These are phyloP conservation scores for Priceomyces melissophilus DNA, from an alignment of 805 yeast genomes.

Conservation along the genomic window DNA sequence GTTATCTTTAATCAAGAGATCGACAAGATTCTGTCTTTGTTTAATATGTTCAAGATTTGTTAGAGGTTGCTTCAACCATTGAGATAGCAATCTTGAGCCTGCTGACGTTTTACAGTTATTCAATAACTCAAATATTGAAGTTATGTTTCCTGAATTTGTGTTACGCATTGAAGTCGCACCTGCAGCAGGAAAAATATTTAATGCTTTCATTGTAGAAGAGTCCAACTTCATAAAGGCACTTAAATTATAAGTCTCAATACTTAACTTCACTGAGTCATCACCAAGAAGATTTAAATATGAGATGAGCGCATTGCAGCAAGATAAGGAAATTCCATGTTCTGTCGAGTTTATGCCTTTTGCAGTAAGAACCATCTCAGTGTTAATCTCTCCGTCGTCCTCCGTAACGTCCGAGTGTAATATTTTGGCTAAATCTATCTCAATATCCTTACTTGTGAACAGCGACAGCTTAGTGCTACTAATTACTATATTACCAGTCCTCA, in stretches of 20 bases:
- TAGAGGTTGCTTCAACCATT: conserved; percentile 95
- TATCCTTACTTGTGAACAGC: conserved; percentile 61
- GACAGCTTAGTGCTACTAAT: conserved; percentile 56
- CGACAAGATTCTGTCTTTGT: conserved; percentile 74
- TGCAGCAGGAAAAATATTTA: conserved; percentile 71
- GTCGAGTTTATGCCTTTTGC: conserved; percentile 50
- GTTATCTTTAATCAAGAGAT: conserved; percentile 64
- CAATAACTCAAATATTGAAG: conserved; percentile 74
- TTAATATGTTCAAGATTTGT: conserved; percentile 58
- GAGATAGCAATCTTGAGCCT: conserved; percentile 84
- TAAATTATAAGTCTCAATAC: conserved; percentile 64
- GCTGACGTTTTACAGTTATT: conserved; percentile 86
- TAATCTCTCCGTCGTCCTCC: conserved; percentile 25
- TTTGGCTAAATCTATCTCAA: conserved; percentile 75
- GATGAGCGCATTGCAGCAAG: conserved; percentile 66
- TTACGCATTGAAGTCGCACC: conserved; percentile 22
- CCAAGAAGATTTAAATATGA: conserved; percentile 63
- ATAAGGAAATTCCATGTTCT: conserved; percentile 49
- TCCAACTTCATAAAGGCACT: conserved; percentile 87
- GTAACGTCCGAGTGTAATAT: conserved; percentile 43
- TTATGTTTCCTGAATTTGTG: conserved; percentile 21
- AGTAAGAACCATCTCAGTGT: conserved; percentile 44
- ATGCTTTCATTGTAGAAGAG: conserved; percentile 81
- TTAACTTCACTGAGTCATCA: conserved; percentile 53
- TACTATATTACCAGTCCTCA: conserved; percentile 70